Evolutionary conservation across 2,329 filamentous ascomycete species (phyloP), one percentile per base, ranked within the genome.

Genomic region (Catunica adiposa): DNA sequence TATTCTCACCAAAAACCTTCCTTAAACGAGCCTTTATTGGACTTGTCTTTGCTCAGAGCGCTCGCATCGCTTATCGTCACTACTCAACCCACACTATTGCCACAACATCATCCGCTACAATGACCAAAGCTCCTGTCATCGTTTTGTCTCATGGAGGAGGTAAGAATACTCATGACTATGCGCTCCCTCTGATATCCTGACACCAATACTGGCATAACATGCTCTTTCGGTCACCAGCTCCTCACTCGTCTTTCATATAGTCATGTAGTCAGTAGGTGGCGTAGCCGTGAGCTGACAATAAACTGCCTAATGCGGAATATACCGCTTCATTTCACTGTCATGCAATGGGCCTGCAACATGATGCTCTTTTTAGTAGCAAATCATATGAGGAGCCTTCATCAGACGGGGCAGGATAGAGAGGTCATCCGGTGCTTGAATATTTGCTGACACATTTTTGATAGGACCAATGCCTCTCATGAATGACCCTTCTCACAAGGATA

Each of bases 401-500:
- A 34, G 29, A 34, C 11, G 29, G 29, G 29, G 11, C 11, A 5
- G 11, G 11, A n/a, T 17, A 8, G 40, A 17, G 15, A 8, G 15
- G 20, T 55, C 14, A 48, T 17, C 22, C 15, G 37, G n/a, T 11
- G 23, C 11, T 53, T 20, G 11, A 54, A 15, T 42, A 54, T 15
- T 15, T 31, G 11, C 42, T 31, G 23, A 37, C 26, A 22, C 20
- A 34, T 17, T 34, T 20, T 15, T 17, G n/a, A 22, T 11, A 71
- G 73, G 79, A 1, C 79, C 79, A 1, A 69, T 82, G 70, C 79
- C 79, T 3, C 56, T 80, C 17, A 68, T 82, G 4, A 72, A 72
- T 58, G 78, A 82, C 62, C 75, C 76, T 0, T 62, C 60, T 5
- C 77, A 80, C 62, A 68, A 68, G 17, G 63, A 66, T 40, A 74